Percentiles rank a stretch among this genome's conserved stretches.
Evolutionary conservation across 2,329 filamentous ascomycete genomes (phyloP).

Genomic region (Claviceps maximensis): DNA sequence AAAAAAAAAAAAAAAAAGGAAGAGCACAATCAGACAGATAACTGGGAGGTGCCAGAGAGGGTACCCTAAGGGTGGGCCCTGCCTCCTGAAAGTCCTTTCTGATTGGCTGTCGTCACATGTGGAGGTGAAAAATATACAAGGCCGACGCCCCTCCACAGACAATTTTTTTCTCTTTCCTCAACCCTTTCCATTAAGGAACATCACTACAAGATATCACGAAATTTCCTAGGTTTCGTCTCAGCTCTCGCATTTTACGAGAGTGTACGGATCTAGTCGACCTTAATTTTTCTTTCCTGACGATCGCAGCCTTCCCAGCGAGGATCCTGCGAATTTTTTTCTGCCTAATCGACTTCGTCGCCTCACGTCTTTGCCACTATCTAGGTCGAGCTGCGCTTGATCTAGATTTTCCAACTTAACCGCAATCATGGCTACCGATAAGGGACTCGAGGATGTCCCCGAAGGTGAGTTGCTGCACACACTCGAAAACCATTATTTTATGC

Average conservation of each 20-base stretch:
- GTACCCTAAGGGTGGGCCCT: conserved; percentile 13
- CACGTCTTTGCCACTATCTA: conserved; percentile 36
- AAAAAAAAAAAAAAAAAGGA: conserved; percentile 2
- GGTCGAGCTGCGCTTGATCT: conserved; percentile 72
- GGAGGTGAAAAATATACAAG: conserved; percentile 21
- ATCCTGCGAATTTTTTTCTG: conserved; percentile 24
- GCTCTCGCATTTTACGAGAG: conserved; percentile 33
- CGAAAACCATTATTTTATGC: too few species aligned
- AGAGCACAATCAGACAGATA: background rate
- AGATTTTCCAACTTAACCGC: conserved; percentile 47
- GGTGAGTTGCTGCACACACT: conserved; percentile 45
- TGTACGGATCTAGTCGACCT: conserved; percentile 33
- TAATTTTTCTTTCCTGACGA: conserved; percentile 15
- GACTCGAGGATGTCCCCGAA: conserved; percentile 96
- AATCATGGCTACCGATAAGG: conserved; percentile 98
- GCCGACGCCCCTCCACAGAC: conserved; percentile 24
- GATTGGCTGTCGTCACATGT: conserved; percentile 10
- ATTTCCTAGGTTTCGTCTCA: conserved; percentile 27
- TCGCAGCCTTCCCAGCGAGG: conserved; percentile 22
- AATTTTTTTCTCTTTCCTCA: conserved; percentile 21
- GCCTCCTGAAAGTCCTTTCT: conserved; percentile 2
- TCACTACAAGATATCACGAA: conserved; percentile 19
- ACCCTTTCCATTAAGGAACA: conserved; percentile 12
- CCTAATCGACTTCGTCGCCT: conserved; percentile 17
- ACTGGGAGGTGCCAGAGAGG: conserved; percentile 5